Base-by-base conservation (phyloP, 768 basidiomycete genomes). In the Butyriboletus loyo region DNA sequence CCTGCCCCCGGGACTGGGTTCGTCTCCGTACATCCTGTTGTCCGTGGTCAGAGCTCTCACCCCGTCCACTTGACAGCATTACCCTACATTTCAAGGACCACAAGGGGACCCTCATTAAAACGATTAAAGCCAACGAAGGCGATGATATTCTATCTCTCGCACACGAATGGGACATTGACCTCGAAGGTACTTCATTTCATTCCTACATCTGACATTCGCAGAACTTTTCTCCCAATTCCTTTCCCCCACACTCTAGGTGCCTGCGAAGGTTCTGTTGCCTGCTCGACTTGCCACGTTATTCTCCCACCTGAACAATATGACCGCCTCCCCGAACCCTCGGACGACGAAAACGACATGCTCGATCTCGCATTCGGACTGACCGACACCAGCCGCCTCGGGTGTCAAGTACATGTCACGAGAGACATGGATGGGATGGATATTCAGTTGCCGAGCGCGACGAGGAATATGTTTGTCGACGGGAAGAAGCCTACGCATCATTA, bases 321-420 rank as follows among this genome's bases (percentile, higher is more conserved):
- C 68, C 67, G 80, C 42, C 79, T 98, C 3, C 87, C 91, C 1
- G 96, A 98, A 64, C 95, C 96, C 5, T 89, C 89, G 50, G 96
- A 98, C 59, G 96, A 99, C 66, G 96, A 99, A 73, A 99, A 98
- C 63, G 95, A 93, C 62, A 94, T 95, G 92, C 81, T 99, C 35
- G 96, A 98, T 69, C 91, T 98, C 80, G 96, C 96, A 4, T 98
- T 98, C 62, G 97, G 92, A 0, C 77, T 98, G 47, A 95, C 93
- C 1, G 96, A 98, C 63, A 98, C 96, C 60, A 96, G 88, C 56
- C 76, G 85, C 10, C 72, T 91, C 19, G 89, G 89, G 0, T 89
- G 88, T 63, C 88, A 89, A 66, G 86, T 89, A 67, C 70, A 85
- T 47, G 69, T 99, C 27, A 91, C 87, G 10, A 83, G 76, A 50